Percentiles rank a stretch among this genome's conserved stretches.
phyloP scores from a whole-genome alignment of 2,329 filamentous ascomycete species.

The Colletotrichum siamense region DNA sequence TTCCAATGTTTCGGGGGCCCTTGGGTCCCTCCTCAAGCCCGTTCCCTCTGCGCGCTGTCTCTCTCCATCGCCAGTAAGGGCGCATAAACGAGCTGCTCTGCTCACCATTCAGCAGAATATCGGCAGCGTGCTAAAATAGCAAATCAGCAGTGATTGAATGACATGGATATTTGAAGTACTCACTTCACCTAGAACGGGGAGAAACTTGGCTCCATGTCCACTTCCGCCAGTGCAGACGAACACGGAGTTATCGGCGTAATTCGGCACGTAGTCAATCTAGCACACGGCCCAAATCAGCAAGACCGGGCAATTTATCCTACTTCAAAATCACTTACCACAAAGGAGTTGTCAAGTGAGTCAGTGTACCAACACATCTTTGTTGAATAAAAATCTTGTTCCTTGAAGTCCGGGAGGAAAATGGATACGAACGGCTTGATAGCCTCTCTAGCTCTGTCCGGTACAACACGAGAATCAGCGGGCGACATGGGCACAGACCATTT shows the following conservation, averaged over 20 bases:
- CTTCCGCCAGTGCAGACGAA: slow-evolving; percentile 40
- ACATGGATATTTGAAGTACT: not conserved
- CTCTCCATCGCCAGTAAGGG: slow-evolving; percentile 35
- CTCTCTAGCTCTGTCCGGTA: slow-evolving; percentile 27
- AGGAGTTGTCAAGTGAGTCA: slow-evolving; percentile 60
- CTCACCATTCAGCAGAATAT: slow-evolving; percentile 32
- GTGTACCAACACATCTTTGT: slow-evolving; percentile 65
- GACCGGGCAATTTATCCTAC: too few relatives aligned
- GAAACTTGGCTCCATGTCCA: slow-evolving; percentile 40
- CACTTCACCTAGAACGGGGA: slow-evolving; percentile 38
- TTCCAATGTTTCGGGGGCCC: slow-evolving; percentile 27
- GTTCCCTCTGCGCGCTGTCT: slow-evolving; percentile 28
- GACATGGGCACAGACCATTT: slow-evolving; percentile 36
- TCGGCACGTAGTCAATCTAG: slow-evolving; percentile 37
- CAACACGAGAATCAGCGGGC: slow-evolving; percentile 19
- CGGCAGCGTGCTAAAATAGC: slow-evolving; percentile 31
- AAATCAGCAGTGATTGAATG: not conserved
- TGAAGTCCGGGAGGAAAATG: slow-evolving; percentile 47
- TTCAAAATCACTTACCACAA: slow-evolving; percentile 31
- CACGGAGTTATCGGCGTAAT: slow-evolving; percentile 31
- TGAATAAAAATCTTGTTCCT: slow-evolving; percentile 35
- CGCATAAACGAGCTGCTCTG: slow-evolving; percentile 33
- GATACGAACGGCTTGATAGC: slow-evolving; percentile 37
- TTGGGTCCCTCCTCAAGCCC: slow-evolving; percentile 34
- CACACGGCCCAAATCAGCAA: not conserved